These are phyloP conservation scores for Nakaseomyces glabratus DNA, from an alignment of 1,139 yeast species.

Conservation along the genomic window DNA sequence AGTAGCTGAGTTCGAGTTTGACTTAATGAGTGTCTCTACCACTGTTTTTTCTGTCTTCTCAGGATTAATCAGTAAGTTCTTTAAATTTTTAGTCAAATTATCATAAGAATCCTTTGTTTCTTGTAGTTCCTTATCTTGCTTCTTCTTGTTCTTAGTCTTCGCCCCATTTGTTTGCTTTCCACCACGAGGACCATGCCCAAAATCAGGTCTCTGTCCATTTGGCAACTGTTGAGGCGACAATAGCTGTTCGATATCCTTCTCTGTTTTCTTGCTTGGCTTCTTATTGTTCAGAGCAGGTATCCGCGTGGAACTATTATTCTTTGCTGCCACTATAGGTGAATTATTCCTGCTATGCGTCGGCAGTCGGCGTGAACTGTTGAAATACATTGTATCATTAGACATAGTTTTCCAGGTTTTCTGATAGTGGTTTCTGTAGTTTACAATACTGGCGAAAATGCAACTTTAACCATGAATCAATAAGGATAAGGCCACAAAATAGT, in stretches of 20 bases:
- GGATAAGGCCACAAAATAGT: too few species aligned
- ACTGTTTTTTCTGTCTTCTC: constrained; percentile 8
- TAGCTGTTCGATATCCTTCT: constrained; percentile 10
- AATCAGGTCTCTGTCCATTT: constrained; percentile 28
- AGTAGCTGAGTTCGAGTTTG: constrained; percentile 1
- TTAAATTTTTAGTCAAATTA: constrained; percentile 17
- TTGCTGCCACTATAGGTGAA: constrained; percentile 15
- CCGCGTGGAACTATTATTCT: constrained; percentile 10
- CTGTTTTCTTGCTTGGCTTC: constrained; percentile 10
- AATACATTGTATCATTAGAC: constrained; percentile 31
- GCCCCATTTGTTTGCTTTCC: constrained; percentile 7
- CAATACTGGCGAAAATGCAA: too few species aligned
- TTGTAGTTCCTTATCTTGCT: constrained; percentile 6
- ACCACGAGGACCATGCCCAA: constrained; percentile 24
- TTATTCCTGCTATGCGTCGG: constrained; percentile 24
- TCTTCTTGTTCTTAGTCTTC: constrained; percentile 4
- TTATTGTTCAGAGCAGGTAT: constrained; percentile 11
- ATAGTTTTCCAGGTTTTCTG: too few species aligned
- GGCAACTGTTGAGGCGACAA: constrained; percentile 24
- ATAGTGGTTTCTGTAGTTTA: too few species aligned
- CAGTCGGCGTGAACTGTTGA: constrained; percentile 28
- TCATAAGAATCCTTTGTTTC: constrained; percentile 11
- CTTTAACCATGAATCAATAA: too few species aligned
- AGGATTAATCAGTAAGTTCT: constrained; percentile 14
- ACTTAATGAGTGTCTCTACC: constrained; percentile 3